A percentile compares a stretch with the other conserved stretches of the same genome.
These are phyloP conservation scores for Vitis cinerea DNA, from an alignment of 164 flowering plant species.

Conservation along the genomic window DNA sequence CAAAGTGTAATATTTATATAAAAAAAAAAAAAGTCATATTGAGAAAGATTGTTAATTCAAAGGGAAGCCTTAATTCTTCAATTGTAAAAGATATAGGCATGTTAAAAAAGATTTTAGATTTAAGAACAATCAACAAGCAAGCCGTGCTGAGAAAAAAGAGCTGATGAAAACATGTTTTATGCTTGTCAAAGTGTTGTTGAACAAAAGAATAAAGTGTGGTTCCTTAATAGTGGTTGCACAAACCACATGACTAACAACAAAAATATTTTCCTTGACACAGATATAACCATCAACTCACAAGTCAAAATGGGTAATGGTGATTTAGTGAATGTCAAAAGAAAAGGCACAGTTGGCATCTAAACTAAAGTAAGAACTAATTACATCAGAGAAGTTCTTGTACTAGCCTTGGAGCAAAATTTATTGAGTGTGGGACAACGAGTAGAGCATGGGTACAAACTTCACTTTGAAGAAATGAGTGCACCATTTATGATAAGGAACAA, in stretches of 20 bases:
- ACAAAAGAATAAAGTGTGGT: neutral
- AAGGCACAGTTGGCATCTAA: neutral
- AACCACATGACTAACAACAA: neutral
- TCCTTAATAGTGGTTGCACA: neutral
- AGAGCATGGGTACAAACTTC: neutral
- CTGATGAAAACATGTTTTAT: neutral
- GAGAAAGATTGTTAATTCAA: neutral
- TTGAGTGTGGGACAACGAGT: neutral
- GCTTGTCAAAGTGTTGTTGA: neutral
- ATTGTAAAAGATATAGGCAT: neutral
- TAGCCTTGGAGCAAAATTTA: neutral
- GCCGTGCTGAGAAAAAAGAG: neutral
- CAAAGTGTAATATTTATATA: too few relatives aligned
- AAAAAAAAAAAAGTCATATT: neutral
- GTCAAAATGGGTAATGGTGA: too few relatives aligned
- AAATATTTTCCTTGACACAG: neutral
- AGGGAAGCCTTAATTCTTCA: neutral
- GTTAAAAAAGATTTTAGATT: neutral
- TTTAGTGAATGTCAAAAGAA: too few relatives aligned
- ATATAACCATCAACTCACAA: neutral
- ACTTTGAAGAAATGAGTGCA: constrained; percentile 1
- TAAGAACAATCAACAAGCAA: neutral
- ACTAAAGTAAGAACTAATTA: neutral
- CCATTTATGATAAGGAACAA: neutral
- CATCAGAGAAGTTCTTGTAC: neutral